Percentiles rank a stretch among this genome's conserved stretches.
phyloP scores from a whole-genome alignment of 2,329 filamentous ascomycete species.

The Tolypocladium inflatum region DNA sequence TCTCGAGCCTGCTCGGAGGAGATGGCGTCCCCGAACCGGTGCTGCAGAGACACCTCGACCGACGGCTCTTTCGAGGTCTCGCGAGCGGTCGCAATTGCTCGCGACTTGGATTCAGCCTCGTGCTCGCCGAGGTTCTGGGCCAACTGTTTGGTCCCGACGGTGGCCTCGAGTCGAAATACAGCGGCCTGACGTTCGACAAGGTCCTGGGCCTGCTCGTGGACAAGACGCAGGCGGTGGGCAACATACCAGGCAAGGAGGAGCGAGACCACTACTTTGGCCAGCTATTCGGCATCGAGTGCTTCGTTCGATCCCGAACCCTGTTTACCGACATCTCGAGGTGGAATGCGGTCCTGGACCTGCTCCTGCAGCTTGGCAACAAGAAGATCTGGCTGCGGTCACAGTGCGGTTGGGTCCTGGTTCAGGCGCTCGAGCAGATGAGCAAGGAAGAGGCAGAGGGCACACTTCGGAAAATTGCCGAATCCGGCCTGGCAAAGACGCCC shows the following conservation, averaged over 20 bases:
- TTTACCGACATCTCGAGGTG: conserved; percentile 52
- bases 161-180: conserved; percentile 36
- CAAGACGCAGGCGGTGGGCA: conserved; percentile 44
- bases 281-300: conserved; percentile 77
- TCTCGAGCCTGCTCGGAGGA: conserved; percentile 43
- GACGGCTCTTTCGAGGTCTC: conserved; percentile 73
- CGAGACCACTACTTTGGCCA: conserved; percentile 78
- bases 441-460: conserved; percentile 50
- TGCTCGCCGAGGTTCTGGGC: conserved; percentile 69
- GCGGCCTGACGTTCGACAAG: conserved; percentile 45
- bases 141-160: conserved; percentile 53
- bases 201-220: conserved; percentile 43
- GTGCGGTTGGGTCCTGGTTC: conserved; percentile 73
- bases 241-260: conserved; percentile 61
- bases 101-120: conserved; percentile 80
- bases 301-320: conserved; percentile 69
- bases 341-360: conserved; percentile 58
- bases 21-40: conserved; percentile 41
- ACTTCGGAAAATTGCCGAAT: conserved; percentile 50
- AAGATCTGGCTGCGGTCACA: conserved; percentile 87
- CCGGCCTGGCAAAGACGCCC: conserved; percentile 66
- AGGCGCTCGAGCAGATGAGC: conserved; percentile 56
- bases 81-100: conserved; percentile 86
- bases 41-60: conserved; percentile 49
- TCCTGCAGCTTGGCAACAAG: conserved; percentile 66